Evolutionary conservation across 345 rosid species (phyloP), one percentile per base, ranked within the genome.

Genomic region (Syzygium aqueum): DNA sequence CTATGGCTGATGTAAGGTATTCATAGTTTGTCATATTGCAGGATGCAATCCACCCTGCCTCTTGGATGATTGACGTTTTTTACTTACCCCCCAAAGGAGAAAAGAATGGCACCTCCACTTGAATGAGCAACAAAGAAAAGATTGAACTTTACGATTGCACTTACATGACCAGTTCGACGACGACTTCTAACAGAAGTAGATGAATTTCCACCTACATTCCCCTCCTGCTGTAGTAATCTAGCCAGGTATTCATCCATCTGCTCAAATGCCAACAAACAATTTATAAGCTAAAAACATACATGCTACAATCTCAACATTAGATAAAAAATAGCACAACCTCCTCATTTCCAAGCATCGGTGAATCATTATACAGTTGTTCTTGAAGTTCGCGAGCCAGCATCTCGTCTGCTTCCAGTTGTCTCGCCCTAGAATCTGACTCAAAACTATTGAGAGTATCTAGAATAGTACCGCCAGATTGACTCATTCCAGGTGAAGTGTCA

Each of bases 341-440:
- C 30, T 85, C 92, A 77, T 84, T 85, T 46, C 90, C 92, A 86
- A 86, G 67, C 87, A 89, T 22, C 13, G 92, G 89, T 1, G 87
- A 67, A 90, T 96, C 99, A 80, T 92, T 91, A 89, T 96, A 96
- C 57, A 97, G 85, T 90, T 95, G 95, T 89, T 96, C 98, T 93
- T 97, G 99, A 88, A 97, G 94, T 90, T 93, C 98, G 90, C 93
- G 95, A 83, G 99, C 99, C 89, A 97, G 84, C 54, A 87, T 91
- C 92, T 96, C 98, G 93, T 97, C 99, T 27, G 95, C 99, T 92
- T 96, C 98, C 40, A 97, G 85, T 90, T 97, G 99, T 90, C 96
- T 94, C 84, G 92, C 93, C 90, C 91, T 93, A 85, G 91, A 90
- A 90, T 93, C 93, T 53, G 91, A 91, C 59, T 91, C 94, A 85